Percentiles rank a stretch among this genome's conserved stretches.
Conservation (phyloP, 2,329 filamentous ascomycete genomes). For the Colletotrichum coccodes region DNA sequence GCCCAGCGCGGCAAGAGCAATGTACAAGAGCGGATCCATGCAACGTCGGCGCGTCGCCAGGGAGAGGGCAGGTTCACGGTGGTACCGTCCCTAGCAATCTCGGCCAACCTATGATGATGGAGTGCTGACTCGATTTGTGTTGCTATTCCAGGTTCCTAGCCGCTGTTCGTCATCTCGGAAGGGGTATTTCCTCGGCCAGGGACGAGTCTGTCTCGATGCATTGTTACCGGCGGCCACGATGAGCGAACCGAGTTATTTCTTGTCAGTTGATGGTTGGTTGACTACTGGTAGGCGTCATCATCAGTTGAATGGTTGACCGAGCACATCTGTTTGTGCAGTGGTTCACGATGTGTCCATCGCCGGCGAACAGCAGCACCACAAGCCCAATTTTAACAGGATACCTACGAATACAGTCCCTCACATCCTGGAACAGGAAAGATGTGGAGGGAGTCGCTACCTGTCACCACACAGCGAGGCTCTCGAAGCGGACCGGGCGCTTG, state of each 20-base stretch:
- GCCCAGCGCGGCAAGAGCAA: slow-evolving; percentile 34
- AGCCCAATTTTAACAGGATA: neutral
- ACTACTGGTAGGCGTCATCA: neutral
- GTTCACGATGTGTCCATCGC: neutral
- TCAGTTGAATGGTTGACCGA: neutral
- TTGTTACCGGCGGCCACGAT: neutral
- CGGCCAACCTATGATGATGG: neutral
- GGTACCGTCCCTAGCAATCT: neutral
- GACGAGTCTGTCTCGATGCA: neutral
- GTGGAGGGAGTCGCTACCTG: neutral
- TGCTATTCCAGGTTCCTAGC: slow-evolving; percentile 24
- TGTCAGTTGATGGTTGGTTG: no score
- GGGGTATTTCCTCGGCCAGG: neutral
- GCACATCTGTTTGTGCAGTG: neutral
- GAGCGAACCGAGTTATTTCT: neutral
- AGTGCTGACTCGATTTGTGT: slow-evolving; percentile 12
- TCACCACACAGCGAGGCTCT: neutral
- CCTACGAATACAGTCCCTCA: neutral
- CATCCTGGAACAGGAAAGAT: neutral
- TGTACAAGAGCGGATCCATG: slow-evolving; percentile 25
- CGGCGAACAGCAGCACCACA: neutral
- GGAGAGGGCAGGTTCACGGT: slow-evolving; percentile 4
- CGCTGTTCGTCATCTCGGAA: neutral
- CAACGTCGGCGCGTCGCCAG: slow-evolving; percentile 30
- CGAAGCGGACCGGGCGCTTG: slow-evolving; percentile 32